Evolutionary conservation across 495 filamentous ascomycete species (phyloP).

Genomic region (Tuber calosporum): DNA sequence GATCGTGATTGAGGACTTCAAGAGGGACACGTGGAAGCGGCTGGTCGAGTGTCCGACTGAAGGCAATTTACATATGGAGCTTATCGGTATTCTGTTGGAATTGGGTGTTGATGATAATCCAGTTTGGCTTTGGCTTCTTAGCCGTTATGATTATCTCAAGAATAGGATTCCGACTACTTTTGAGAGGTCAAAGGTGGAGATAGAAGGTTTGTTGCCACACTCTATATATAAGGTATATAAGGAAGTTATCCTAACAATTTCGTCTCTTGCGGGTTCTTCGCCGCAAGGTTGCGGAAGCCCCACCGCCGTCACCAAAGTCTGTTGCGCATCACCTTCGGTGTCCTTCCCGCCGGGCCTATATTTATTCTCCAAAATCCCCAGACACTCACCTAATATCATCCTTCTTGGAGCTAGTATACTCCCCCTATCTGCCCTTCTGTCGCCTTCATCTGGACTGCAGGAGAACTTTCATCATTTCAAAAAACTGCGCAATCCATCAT

Average conservation of each 20-base stretch:
- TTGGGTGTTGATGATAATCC: slow-evolving; percentile 91
- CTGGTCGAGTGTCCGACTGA: slow-evolving; percentile 51
- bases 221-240: background rate
- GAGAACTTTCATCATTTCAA: slow-evolving; percentile 89
- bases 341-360: slow-evolving; percentile 56
- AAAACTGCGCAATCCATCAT: slow-evolving; percentile 86
- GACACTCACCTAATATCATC: slow-evolving; percentile 74
- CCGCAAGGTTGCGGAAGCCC: slow-evolving; percentile 64
- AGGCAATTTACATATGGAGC: slow-evolving; percentile 37
- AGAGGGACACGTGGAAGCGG: slow-evolving; percentile 76
- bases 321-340: slow-evolving; percentile 67
- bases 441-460: slow-evolving; percentile 65
- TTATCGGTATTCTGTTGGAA: slow-evolving; percentile 66
- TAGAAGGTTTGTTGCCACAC: slow-evolving; percentile 51
- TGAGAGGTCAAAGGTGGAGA: slow-evolving; percentile 77
- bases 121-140: slow-evolving; percentile 89
- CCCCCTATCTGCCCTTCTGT: slow-evolving; percentile 59
- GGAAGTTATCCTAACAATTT: slow-evolving; percentile 7
- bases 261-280: slow-evolving; percentile 53
- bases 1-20: slow-evolving; percentile 73
- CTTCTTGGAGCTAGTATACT: slow-evolving; percentile 77
- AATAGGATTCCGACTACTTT: slow-evolving; percentile 68
- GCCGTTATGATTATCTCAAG: slow-evolving; percentile 79
- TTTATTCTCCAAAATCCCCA: slow-evolving; percentile 51
- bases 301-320: slow-evolving; percentile 60